Base-by-base conservation (phyloP, 208 protist genomes). In the Herpetomonas samuelpessoai region DNA sequence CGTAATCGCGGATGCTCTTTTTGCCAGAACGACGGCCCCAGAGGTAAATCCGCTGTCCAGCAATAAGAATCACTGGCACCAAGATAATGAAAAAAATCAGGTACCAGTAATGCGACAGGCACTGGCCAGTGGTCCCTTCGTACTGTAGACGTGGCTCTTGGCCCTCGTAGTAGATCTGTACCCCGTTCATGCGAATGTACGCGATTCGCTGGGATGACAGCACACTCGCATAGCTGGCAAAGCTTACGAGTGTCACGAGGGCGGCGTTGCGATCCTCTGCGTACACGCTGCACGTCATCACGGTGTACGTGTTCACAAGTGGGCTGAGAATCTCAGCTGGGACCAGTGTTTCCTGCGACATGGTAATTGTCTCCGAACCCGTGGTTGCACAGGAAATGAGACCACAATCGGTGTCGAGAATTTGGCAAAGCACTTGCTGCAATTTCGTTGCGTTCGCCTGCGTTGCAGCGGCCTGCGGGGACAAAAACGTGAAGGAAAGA, bases 71-170 rank as follows among this genome's bases (percentile, higher is more conserved):
- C n/a, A 91, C 55, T 22, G 84, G 85, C 31, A 87, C 49, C 16
- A 88, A 54, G 25, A 92, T 67, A 41, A 94, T 74, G n/a, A 92
- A 63, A 25, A 94, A 94, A 45, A 92, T 85, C 25, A 92, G 65
- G 41, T 92, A 94, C 85, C 88, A 94, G 62, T 83, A 84, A n/a
- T 80, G 74, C 14, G 56, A 51, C 38, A 72, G 38, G 45, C 88
- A 94, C 48, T 70, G 39, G 19, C 28, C 47, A 25, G 69, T 59
- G 35, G 58, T 79, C n/a, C 82, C 80, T 19, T 54, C 46, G 1
- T 60, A 39, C 2, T 53, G 67, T 19, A 76, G 22, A 10, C 30
- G 10, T n/a, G 71, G 66, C 18, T 45, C 3, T 22, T 59, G 46
- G 22, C 67, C 69, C 28, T 57, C 28, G 38, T 67, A 80, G 48